phyloP scores from a whole-genome alignment of 257 asterid genomes.

The Plectranthus barbatus region DNA sequence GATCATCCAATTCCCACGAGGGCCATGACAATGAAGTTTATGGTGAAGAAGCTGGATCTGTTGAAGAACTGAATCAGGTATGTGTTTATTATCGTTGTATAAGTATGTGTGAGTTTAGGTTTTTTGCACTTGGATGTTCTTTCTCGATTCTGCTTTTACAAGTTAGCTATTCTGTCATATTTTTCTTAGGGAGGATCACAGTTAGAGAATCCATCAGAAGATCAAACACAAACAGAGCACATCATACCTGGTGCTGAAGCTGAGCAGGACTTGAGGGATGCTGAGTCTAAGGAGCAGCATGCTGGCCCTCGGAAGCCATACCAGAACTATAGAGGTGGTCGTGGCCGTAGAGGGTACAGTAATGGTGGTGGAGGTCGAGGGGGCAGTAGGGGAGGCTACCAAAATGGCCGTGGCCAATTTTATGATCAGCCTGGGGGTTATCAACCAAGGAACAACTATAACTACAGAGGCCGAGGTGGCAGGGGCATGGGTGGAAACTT shows the following conservation, averaged over 20 bases:
- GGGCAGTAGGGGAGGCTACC: constrained; percentile 47
- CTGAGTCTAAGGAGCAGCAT: constrained; percentile 36
- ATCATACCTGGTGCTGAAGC: constrained; percentile 25
- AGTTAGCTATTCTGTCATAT: background rate
- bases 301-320: constrained; percentile 28
- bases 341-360: constrained; percentile 46
- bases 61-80: constrained; percentile 50
- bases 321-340: constrained; percentile 53
- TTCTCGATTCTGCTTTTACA: background rate
- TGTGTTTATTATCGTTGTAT: background rate
- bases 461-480: constrained; percentile 65
- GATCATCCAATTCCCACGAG: constrained; percentile 31
- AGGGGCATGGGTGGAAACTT: constrained; percentile 53
- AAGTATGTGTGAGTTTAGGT: background rate
- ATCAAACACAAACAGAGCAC: constrained; percentile 28
- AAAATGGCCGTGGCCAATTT: constrained; percentile 47
- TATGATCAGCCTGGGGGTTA: constrained; percentile 56
- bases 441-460: constrained; percentile 39
- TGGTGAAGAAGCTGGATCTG: constrained; percentile 27
- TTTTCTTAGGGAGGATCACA: constrained; percentile 31
- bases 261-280: constrained; percentile 27
- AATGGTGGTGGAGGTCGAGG: constrained; percentile 69
- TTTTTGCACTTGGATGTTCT: background rate
- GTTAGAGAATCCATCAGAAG: constrained; percentile 27
- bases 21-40: constrained; percentile 23